These are phyloP conservation scores for Cladosporium sp. DNA, from an alignment of 2,329 filamentous ascomycete species.

Conservation along the genomic window DNA sequence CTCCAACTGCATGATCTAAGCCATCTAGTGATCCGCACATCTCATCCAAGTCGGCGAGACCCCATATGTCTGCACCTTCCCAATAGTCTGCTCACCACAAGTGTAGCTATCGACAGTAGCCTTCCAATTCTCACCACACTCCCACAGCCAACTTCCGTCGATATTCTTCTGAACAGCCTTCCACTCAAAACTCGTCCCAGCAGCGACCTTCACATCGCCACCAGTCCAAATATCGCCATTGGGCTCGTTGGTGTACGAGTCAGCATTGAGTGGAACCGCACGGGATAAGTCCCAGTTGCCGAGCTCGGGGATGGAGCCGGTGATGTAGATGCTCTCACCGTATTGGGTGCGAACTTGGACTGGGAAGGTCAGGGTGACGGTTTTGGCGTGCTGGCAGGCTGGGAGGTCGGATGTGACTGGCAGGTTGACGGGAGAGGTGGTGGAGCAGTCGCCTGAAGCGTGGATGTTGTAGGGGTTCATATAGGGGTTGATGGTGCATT, in stretches of 20 bases:
- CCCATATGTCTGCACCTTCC: neutral
- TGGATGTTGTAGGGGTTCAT: constrained; percentile 20
- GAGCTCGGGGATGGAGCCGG: constrained; percentile 55
- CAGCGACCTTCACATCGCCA: constrained; percentile 48
- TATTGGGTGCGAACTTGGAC: constrained; percentile 40
- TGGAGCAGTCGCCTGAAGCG: constrained; percentile 24
- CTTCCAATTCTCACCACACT: constrained; percentile 32
- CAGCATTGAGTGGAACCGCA: constrained; percentile 55
- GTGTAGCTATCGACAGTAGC: neutral
- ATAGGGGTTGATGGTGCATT: constrained; percentile 20
- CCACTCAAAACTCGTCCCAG: constrained; percentile 58
- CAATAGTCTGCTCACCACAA: neutral
- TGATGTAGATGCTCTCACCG: constrained; percentile 64
- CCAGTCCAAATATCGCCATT: constrained; percentile 57
- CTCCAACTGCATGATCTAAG: too few relatives aligned
- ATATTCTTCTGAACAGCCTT: constrained; percentile 61
- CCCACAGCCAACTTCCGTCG: constrained; percentile 57
- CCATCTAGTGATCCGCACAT: neutral
- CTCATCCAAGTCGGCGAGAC: neutral
- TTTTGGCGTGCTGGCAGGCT: constrained; percentile 21
- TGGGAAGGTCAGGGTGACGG: constrained; percentile 1
- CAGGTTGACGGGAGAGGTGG: constrained; percentile 11
- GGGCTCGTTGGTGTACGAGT: constrained; percentile 51
- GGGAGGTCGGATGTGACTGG: neutral
- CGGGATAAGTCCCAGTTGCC: constrained; percentile 55